Evolutionary conservation across 208 protist genomes (phyloP), one percentile per base, ranked within the genome.

Genomic region (Acanthamoeba triangularis): DNA sequence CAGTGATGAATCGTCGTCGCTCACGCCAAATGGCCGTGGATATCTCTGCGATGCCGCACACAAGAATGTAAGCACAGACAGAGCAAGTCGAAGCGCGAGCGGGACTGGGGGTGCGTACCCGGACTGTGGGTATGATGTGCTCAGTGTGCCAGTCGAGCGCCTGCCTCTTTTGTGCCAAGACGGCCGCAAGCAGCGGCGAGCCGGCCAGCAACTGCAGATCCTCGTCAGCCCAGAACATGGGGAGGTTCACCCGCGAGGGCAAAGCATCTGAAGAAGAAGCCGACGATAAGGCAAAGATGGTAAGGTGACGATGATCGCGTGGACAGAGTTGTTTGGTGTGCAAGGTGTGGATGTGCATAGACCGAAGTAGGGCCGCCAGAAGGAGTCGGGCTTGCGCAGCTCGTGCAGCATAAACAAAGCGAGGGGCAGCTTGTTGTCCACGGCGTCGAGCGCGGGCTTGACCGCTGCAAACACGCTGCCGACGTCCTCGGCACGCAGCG

Each of bases 311-410:
- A 47, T 47, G 41, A 47, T 47, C 41, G 41, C 41, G 41, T 44
- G 41, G 1, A 4, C 41, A 44, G 41, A n/a, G n/a, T n/a, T 44
- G 41, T 65, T 69, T 1, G 63, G 7, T 23, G 63, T 28, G 63
- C 35, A 2, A 28, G 11, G 63, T 72, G 30, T 33, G 30, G 37
- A 14, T 67, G 41, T 11, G 41, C 41, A 47, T 7, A 11, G 5
- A 91, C 85, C 85, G 14, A 91, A 91, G 59, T 91, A 91, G 14
- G 85, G 85, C 37, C 85, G 6, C 85, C 85, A 91, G 37, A 91
- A 91, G 56, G 85, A 63, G 54, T 63, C 35, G 14, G 85, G 85
- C 52, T 91, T 63, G 28, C 37, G 20, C 1, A 91, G 56, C 30
- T 91, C 56, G 33, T 91, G 41, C 23, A 91, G 47, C 52, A 91